Evolutionary conservation across 31 red algal genomes (phyloP), one percentile per base, ranked within the genome.

Genomic region (Endocladia muricata): DNA sequence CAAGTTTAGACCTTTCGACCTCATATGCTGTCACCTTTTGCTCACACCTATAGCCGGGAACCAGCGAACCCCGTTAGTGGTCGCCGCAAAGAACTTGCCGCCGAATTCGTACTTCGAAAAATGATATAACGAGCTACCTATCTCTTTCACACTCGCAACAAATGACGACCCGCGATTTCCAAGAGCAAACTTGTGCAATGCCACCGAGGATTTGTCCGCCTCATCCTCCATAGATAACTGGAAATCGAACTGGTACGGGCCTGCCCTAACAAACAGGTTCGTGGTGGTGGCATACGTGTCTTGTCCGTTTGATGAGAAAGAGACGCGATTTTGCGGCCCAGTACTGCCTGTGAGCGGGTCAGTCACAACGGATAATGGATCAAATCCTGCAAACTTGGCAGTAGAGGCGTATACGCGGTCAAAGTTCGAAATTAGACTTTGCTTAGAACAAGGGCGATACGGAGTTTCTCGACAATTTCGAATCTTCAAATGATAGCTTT

Each of bases 301-400:
- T 39, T 78, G n/a, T 6, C 60, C 79, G 42, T 83, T 79, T 9
- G 77, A 77, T 41, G 77, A 28, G 39, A 91, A 30, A 33, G 77
- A 54, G 1, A 65, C 69, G 9, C 70, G 76, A 41, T 60, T 82
- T 0, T 34, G 23, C 1, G 78, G 77, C 13, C 34, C 37, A 31
- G 83, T 41, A 38, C 52, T 34, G 41, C 70, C 87, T 8, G 47
- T 37, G 22, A 91, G 41, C 19, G 70, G 70, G n/a, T 83, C 44
- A 19, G 87, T 91, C 22, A 91, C 54, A 44, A 91, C 73, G 21
- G 87, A 77, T 31, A 91, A 79, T 25, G 68, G 34, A 23, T 55
- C 49, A 52, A 77, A 91, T 51, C 87, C 87, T 7, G 77, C 21
- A 42, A 91, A 91, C 13, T 63, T 58, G 23, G 41, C 63, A 29